Conservation (phyloP, 140 eudicot species). For the Ambrosia hybrid region DNA sequence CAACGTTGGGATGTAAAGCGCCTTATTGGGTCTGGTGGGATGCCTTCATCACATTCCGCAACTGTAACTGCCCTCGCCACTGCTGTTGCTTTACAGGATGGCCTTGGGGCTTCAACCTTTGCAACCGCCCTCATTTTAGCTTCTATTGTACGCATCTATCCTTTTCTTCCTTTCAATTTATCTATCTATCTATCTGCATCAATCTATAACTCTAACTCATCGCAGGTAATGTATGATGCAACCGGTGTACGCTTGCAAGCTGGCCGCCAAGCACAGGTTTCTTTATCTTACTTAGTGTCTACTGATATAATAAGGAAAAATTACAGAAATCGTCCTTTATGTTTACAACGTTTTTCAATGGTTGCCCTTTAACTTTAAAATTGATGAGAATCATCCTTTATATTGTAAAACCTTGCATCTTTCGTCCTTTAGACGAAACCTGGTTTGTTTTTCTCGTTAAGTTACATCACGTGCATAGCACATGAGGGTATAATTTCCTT, state of each 20-base stretch:
- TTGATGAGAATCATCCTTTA: no score
- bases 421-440: no score
- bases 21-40: constrained; percentile 91
- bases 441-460: no score
- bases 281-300: background rate
- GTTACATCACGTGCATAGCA: no score
- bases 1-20: constrained; percentile 81
- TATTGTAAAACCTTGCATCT: no score
- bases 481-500: no score
- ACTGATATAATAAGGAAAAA: background rate
- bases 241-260: constrained; percentile 95
- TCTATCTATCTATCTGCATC: background rate
- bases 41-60: constrained; percentile 99
- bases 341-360: no score
- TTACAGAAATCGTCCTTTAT: no score
- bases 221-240: constrained; percentile 98
- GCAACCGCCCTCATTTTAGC: constrained; percentile 74
- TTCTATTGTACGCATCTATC: constrained; percentile 49
- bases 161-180: background rate
- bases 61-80: constrained; percentile 89
- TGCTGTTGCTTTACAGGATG: constrained; percentile 83
- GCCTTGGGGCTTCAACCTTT: constrained; percentile 69
- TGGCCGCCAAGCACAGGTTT: constrained; percentile 98
- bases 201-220: constrained; percentile 3
- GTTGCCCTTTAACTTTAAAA: no score